phyloP scores from a whole-genome alignment of 257 asterid genomes.

The Primulina eburnea region DNA sequence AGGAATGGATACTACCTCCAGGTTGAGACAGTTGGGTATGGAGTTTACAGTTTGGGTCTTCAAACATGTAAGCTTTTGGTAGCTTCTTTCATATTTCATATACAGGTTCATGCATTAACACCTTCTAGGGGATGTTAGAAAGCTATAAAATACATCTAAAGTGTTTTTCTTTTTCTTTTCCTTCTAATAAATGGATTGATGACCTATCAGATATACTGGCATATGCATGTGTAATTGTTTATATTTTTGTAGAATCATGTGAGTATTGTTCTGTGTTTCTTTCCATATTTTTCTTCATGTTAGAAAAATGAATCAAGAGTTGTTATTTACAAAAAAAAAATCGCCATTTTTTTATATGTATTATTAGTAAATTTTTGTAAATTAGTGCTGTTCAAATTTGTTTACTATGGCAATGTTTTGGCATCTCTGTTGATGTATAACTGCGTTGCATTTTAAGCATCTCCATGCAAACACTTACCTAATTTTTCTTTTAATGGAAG shows the following conservation, averaged over 20 bases:
- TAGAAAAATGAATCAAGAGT: too few species aligned
- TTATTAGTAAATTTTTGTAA: too few species aligned
- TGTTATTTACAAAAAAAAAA: too few species aligned
- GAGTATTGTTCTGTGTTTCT: not conserved
- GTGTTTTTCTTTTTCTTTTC: not conserved
- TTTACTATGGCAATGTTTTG: not conserved
- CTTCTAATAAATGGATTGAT: not conserved
- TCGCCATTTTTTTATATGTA: too few species aligned
- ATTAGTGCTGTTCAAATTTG: not conserved
- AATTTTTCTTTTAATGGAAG: not conserved
- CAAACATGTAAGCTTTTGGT: conserved; percentile 73
- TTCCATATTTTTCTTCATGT: too few species aligned
- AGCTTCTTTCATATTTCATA: conserved; percentile 5
- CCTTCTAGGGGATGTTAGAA: conserved; percentile 11
- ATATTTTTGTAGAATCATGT: conserved; percentile 15
- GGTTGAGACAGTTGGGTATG: conserved; percentile 97
- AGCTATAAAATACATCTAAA: conserved; percentile 3
- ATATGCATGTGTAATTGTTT: not conserved
- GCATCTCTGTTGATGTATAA: conserved; percentile 7
- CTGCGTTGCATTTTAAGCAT: conserved; percentile 6
- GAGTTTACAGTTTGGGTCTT: conserved; percentile 99
- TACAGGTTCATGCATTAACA: conserved; percentile 16
- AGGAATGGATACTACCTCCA: conserved; percentile 87
- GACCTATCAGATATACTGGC: conserved; percentile 3
- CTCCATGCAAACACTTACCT: not conserved